Evolutionary conservation across 139 green algal species (phyloP), one percentile per base, ranked within the genome.

Genomic region (Choricystis sp.): DNA sequence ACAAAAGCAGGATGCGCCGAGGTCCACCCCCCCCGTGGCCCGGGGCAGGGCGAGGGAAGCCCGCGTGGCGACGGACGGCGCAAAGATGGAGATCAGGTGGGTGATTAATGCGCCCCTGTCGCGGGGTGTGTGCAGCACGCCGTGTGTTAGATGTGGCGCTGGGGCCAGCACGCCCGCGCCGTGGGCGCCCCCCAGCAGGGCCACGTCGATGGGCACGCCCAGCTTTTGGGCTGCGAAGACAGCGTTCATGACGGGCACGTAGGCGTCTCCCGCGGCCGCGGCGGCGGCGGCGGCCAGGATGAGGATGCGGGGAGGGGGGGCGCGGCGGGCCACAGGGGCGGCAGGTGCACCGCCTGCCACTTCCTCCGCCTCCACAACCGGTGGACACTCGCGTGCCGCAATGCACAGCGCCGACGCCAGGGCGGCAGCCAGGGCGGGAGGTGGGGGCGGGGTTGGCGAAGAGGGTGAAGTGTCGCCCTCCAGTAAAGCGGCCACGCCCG

Each of bases 1-100:
- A 64, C 83, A 90, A 71, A 90, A 90, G 68, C 83, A 92, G 22
- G 86, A 86, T 1, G 85, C 85, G 0, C 81, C 68, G 73, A 92
- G 92, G 61, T 91, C 80, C 25, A 91, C 81, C 1, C 74, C 83
- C 56, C 74, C 56, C 25, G 65, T 57, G 63, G 71, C n/a, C n/a
- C n/a, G n/a, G n/a, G n/a, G n/a, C n/a, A n/a, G n/a, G n/a, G n/a
- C n/a, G n/a, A n/a, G n/a, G n/a, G n/a, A n/a, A n/a, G n/a, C n/a
- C n/a, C n/a, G n/a, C n/a, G n/a, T n/a, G n/a, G n/a, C n/a, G n/a
- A n/a, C n/a, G n/a, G n/a, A n/a, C n/a, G n/a, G n/a, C n/a, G n/a
- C n/a, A n/a, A n/a, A n/a, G n/a, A n/a, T n/a, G n/a, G n/a, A n/a
- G n/a, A n/a, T n/a, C n/a, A n/a, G n/a, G n/a, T n/a, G n/a, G n/a